Conservation (phyloP, 2,329 filamentous ascomycete genomes). For the Ascochyta clinopodiicola region DNA sequence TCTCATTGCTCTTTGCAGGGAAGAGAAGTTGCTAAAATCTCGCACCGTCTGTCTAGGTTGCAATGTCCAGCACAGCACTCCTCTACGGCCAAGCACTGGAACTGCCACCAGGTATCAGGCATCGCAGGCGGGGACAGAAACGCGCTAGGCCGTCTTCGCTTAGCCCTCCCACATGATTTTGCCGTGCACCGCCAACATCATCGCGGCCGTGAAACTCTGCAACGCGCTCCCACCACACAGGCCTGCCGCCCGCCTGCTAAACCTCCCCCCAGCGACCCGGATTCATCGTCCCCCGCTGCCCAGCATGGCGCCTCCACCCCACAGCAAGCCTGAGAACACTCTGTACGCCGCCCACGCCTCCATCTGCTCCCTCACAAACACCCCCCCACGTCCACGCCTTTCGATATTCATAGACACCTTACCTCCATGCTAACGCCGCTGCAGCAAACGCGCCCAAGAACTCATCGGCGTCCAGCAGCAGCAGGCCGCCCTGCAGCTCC, state of each 20-base stretch:
- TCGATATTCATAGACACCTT: neutral
- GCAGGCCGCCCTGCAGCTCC: constrained; percentile 87
- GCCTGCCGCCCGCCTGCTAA: constrained; percentile 13
- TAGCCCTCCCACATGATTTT: constrained; percentile 22
- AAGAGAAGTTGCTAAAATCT: no score
- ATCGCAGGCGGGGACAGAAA: no score
- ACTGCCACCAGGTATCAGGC: no score
- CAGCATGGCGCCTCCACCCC: constrained; percentile 90
- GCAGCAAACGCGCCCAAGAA: constrained; percentile 81
- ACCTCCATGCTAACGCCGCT: constrained; percentile 26
- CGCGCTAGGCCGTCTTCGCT: constrained; percentile 4
- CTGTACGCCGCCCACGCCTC: constrained; percentile 55
- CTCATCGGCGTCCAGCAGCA: constrained; percentile 97
- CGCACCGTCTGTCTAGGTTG: no score
- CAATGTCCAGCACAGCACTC: no score
- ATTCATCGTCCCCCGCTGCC: constrained; percentile 38
- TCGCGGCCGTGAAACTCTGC: constrained; percentile 28
- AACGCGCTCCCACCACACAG: constrained; percentile 20
- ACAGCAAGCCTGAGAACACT: constrained; percentile 99
- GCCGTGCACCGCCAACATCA: constrained; percentile 18
- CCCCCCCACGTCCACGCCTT: neutral
- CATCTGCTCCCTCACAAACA: constrained; percentile 12
- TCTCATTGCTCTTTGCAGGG: no score
- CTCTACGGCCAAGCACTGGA: no score
- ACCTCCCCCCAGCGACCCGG: constrained; percentile 34